phyloP scores from a whole-genome alignment of 1,284 basidiomycete genomes.

The Fomes fomentarius region DNA sequence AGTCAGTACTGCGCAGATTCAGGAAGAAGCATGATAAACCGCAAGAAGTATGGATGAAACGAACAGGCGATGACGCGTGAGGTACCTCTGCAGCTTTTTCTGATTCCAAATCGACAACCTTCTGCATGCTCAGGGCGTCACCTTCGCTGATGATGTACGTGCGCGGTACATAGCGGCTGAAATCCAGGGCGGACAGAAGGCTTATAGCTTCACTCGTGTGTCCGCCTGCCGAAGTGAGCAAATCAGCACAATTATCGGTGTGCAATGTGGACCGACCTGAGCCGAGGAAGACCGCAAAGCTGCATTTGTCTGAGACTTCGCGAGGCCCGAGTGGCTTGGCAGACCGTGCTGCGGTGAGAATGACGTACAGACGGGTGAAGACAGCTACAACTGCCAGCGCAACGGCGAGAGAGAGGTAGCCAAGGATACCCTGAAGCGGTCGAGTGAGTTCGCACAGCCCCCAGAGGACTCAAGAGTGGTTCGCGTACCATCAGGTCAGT shows the following conservation, averaged over 20 bases:
- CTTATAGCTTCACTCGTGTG: slow-evolving; percentile 91
- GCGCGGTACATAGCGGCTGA: slow-evolving; percentile 74
- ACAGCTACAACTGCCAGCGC: slow-evolving; percentile 10
- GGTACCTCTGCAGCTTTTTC: slow-evolving; percentile 32
- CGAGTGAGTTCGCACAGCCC: neutral
- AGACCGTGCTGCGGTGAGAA: slow-evolving; percentile 14
- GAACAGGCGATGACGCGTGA: slow-evolving; percentile 22
- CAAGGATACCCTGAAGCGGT: slow-evolving; percentile 7
- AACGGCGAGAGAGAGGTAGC: slow-evolving; percentile 7
- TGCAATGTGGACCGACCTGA: slow-evolving; percentile 47
- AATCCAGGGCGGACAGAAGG: slow-evolving; percentile 79
- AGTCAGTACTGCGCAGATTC: slow-evolving; percentile 7
- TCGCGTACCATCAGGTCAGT: neutral
- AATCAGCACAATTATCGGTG: too few relatives aligned
- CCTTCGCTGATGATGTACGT: slow-evolving; percentile 86
- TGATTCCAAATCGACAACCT: slow-evolving; percentile 71
- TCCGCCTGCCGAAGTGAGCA: slow-evolving; percentile 71
- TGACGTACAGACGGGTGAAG: slow-evolving; percentile 29
- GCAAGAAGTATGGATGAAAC: slow-evolving; percentile 19
- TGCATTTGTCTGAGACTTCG: slow-evolving; percentile 37
- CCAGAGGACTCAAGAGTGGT: neutral
- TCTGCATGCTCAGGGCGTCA: slow-evolving; percentile 78
- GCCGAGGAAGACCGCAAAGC: slow-evolving; percentile 64
- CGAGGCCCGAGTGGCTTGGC: slow-evolving; percentile 14
- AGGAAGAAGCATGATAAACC: neutral